Base-by-base conservation (phyloP, 331 rosid genomes). In the Pyrus hybrid region DNA sequence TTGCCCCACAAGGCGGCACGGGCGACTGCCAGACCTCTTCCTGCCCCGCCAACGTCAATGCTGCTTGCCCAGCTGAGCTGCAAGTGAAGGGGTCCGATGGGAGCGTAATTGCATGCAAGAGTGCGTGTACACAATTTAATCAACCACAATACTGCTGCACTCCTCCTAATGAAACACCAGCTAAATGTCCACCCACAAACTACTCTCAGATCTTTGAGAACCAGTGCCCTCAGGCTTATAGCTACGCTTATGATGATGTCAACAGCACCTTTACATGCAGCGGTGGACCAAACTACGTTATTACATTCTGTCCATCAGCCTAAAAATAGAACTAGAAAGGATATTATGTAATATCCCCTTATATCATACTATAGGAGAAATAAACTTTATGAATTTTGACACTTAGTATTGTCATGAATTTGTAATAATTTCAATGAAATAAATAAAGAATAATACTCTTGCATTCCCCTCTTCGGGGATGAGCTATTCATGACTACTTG, bases 261-360 rank as follows among this genome's bases (percentile, higher is more conserved):
- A 86, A 2, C 1, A 75, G 86, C 41, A 72, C 82, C 1, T 87
- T 90, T 51, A 84, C 89, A 1, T 90, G 92, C 71, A 12, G 5
- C 0, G 80, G 60, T 2, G 70, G 82, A 4, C 84, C 90, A 26
- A 35, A 81, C 71, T 90, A 90, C 43, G 66, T 13, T 28, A 71
- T 90, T 75, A 87, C 82, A 2, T 87, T 87, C 76, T 90, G 95
- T 41, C 92, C 95, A 4, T 88, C 58, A 88, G 3, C 41, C 8
- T 3, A 58, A 5, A 7, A 2, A 43, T 43, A 43, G 14, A 43
- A 43, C 49, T 43, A 43, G 16, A 43, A 43, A 43, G 49, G 49
- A 43, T 41, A 41, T 41, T 41, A 41, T 41, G 45, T 10, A 43
- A 43, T 43, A 43, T 30, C 75, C 65, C 75, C 5, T 71, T 71